Base-by-base conservation (phyloP, 164 flowering plant genomes). In the Umbilicus rupestris region DNA sequence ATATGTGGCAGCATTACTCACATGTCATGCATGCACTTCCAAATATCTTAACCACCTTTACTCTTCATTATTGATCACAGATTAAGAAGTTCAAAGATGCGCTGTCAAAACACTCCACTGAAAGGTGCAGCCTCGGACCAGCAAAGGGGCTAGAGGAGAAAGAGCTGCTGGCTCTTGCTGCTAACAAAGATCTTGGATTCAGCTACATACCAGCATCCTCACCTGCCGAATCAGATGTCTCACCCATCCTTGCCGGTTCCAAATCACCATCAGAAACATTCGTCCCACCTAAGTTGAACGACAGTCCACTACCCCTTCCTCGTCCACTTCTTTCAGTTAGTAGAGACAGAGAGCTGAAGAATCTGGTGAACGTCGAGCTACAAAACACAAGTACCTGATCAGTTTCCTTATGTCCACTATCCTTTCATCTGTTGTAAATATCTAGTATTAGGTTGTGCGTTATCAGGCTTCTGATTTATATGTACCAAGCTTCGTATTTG, bases 81-180 rank as follows among this genome's bases (percentile, higher is more conserved):
- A 85, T 88, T 28, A 88, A 90, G 76, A 90, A 90, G 74, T 90
- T 90, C 68, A 88, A 71, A 71, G 87, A 90, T 71, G 94, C 94
- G 46, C 68, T 90, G 68, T 84, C 92, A n/a, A 90, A 83, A 78
- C 83, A 90, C 73, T 65, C 71, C 9, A 73, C 94, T 3, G 89
- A 79, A 12, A 74, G 89, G 12, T 85, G 87, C 74, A 80, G 94
- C 72, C 79, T 88, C 39, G 90, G 85, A 12, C 89, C 89, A 42
- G 33, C 87, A 19, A 83, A 80, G 67, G 97, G 97, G 31, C 71
- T 90, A 39, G 97, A 90, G 71, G 92, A 90, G 79, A 80, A 82
- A 55, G 90, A 90, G 79, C 84, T 90, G 39, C 49, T 85, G 3
- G 90, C 91, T 29, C 78, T 87, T 46, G 79, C 91, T 68, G 85